Evolutionary conservation across 768 basidiomycete genomes (phyloP), one percentile per base, ranked within the genome.

Genomic region (Mycena indigotica): DNA sequence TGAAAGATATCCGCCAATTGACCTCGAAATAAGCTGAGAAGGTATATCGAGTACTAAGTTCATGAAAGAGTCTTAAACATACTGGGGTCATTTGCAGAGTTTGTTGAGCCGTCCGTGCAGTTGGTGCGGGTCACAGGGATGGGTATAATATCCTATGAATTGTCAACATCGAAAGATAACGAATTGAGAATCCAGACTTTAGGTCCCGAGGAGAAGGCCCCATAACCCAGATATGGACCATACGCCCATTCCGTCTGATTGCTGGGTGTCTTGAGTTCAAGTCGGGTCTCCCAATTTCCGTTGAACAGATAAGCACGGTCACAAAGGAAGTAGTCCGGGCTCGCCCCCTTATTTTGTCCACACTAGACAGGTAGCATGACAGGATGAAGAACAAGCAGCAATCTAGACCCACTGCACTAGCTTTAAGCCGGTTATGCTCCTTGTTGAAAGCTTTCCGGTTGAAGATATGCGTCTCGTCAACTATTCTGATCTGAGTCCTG

Each of bases 401-500:
- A 24, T 21, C 5, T 3, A 16, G 26, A 66, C 65, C 24, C 55
- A 73, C 74, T 24, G 67, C 61, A 4, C 19, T 62, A 6, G 40
- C 46, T 32, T 60, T 65, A 0, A 73, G 62, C 4, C 53, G 25
- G 28, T 63, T 58, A 44, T 74, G 73, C 30, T 61, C 58, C 54
- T 63, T 63, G 10, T 70, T 63, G 53, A 73, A 76, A 0, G 64
- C 64, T 49, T 62, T 64, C 25, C 68, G 64, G 44, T 74, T 67
- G 46, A 72, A 70, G 8, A 68, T 57, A 21, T 65, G 57, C 0
- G 68, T 70, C 60, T 73, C 69, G 28, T 75, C 69, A 3, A 73
- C 67, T 3, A 75, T 62, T 15, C 66, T 69, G 5, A 77, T 65
- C 17, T 72, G 69, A 2, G 75, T 72, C 23, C 76, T 77, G 57